Evolutionary conservation across 331 rosid genomes (phyloP).

Genomic region (Acacia concinna): DNA sequence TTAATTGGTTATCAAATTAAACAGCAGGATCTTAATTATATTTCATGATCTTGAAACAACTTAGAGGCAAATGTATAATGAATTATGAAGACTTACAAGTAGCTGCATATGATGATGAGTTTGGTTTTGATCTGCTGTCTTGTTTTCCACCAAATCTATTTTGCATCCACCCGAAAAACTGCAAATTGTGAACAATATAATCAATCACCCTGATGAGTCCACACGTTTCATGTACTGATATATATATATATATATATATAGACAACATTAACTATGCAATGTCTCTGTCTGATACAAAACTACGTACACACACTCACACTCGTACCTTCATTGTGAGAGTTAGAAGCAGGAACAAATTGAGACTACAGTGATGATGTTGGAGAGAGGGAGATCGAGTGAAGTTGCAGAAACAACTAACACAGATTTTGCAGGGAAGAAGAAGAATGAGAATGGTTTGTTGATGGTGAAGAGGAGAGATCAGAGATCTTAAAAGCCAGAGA

Average conservation of each 20-base stretch:
- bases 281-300: background rate
- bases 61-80: background rate
- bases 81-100: constrained; percentile 45
- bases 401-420: background rate
- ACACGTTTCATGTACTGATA: background rate
- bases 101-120: constrained; percentile 23
- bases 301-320: background rate
- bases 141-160: constrained; percentile 74
- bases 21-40: no score
- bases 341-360: background rate
- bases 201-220: background rate
- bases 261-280: background rate
- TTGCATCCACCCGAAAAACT: constrained; percentile 97
- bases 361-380: background rate
- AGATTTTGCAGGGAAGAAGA: background rate
- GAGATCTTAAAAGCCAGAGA: constrained; percentile 65
- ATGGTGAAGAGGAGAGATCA: constrained; percentile 24
- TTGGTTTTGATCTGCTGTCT: constrained; percentile 58
- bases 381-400: background rate
- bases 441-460: constrained; percentile 32
- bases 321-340: constrained; percentile 64
- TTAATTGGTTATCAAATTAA: no score
- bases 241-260: no score
- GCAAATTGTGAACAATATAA: constrained; percentile 28
- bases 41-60: background rate